phyloP scores from a whole-genome alignment of 2,329 filamentous ascomycete species.

The Orbilia oligospora region DNA sequence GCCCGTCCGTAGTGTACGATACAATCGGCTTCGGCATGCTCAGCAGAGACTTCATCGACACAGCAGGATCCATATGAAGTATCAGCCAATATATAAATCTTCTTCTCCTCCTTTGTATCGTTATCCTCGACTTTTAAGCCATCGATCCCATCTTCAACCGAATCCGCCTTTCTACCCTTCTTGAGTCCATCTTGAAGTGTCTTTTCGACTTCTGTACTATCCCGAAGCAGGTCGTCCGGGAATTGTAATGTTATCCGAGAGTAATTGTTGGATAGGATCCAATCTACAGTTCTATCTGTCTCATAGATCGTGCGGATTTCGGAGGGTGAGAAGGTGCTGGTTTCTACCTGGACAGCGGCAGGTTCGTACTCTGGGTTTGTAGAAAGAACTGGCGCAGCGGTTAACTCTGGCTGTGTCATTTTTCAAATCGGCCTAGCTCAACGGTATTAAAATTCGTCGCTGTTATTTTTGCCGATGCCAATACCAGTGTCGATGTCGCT shows the following conservation, averaged over 20 bases:
- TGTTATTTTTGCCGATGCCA: background rate
- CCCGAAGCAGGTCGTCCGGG: constrained; percentile 89
- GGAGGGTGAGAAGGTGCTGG: constrained; percentile 72
- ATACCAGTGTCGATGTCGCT: background rate
- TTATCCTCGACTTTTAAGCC: constrained; percentile 30
- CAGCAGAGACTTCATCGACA: constrained; percentile 95
- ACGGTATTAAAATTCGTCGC: constrained; percentile 8
- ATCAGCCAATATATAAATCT: constrained; percentile 87
- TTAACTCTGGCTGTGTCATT: constrained; percentile 57
- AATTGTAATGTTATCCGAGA: constrained; percentile 91
- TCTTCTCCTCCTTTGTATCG: constrained; percentile 56
- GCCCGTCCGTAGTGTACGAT: constrained; percentile 95
- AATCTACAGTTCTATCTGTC: constrained; percentile 81
- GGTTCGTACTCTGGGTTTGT: constrained; percentile 50
- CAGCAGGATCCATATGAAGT: constrained; percentile 98
- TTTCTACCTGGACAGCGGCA: constrained; percentile 36
- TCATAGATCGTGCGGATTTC: constrained; percentile 86
- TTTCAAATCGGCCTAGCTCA: background rate
- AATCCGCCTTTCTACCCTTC: constrained; percentile 30
- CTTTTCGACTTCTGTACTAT: constrained; percentile 81
- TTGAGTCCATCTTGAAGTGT: constrained; percentile 39
- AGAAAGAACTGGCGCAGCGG: constrained; percentile 46
- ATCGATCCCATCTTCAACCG: constrained; percentile 40
- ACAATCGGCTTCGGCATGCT: constrained; percentile 90
- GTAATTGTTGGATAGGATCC: constrained; percentile 81